Evolutionary conservation across 495 filamentous ascomycete species (phyloP), one percentile per base, ranked within the genome.

Genomic region (Wilcoxina mikolae): DNA sequence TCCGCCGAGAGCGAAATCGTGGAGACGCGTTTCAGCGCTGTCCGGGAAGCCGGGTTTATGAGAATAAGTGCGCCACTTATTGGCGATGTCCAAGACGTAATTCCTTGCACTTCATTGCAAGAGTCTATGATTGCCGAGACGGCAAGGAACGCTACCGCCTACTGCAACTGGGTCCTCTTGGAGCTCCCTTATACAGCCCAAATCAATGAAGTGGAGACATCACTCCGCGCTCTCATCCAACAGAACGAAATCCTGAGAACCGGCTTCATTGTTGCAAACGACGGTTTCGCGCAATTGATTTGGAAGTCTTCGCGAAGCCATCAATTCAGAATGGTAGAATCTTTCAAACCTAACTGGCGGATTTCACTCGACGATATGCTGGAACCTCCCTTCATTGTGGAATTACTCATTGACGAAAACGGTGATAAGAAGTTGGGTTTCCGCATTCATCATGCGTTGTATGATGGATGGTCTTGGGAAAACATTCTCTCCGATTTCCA

Each of bases 381-480:
- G 17, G 69, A 82, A 7, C 69, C 69, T 23, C 83, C 84, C 1
- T 68, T 86, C 33, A 70, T 65, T 2, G 67, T 83, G 9, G 38
- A 11, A 11, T 73, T 79, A 44, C 62, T 87, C 0, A 58, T 65
- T 4, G 51, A 58, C 10, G 17, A 17, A 3, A 27, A 25, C 0
- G 57, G 44, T 22, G 35, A 52, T 3, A 53, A 61, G 1, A 55
- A 55, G 3, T 51, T 75, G 2, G 65, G 73, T 0, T 38, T 82
- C 7, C 73, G 74, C 33, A 74, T 93, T 26, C 82, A 90, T 56
- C 86, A 93, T 68, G 77, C 82, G 0, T 62, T 89, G 0, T 91
- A 91, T 59, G 86, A 93, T 60, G 86, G 84, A 4, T 93, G 86
- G 86, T 85, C 83, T 3, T 73, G 84, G 61, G 85, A 90, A 51